Percentiles rank a stretch among this genome's conserved stretches.
Conservation (phyloP, 768 basidiomycete species). For the Termitomyces sp. region DNA sequence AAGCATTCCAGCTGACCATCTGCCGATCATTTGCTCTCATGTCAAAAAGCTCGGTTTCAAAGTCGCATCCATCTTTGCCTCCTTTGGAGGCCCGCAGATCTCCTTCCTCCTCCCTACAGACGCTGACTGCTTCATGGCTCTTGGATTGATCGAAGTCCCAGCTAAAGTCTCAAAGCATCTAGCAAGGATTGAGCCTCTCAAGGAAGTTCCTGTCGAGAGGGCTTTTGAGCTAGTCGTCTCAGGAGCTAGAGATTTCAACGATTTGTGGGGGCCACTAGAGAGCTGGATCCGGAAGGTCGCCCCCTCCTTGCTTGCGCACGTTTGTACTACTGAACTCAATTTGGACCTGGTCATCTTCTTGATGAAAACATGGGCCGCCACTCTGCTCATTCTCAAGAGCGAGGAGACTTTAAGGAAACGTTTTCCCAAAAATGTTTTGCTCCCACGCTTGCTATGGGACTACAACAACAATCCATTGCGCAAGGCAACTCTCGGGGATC, state of each 20-base stretch:
- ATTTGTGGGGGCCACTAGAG: accelerated
- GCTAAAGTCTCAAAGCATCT: too few species aligned
- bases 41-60: too few species aligned
- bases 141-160: too few species aligned
- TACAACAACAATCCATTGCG: background rate
- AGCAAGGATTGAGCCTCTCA: too few species aligned
- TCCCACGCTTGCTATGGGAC: background rate
- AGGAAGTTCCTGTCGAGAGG: background rate
- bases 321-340: background rate
- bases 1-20: too few species aligned
- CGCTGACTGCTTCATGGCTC: too few species aligned
- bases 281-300: background rate
- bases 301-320: accelerated
- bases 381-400: background rate
- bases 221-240: background rate
- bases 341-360: background rate
- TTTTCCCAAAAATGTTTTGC: background rate
- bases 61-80: too few species aligned
- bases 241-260: background rate
- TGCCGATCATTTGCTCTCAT: too few species aligned
- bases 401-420: background rate
- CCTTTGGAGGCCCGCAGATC: too few species aligned
- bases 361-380: background rate
- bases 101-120: too few species aligned
- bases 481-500: too few species aligned